These are phyloP conservation scores for Claviceps quebecensis DNA, from an alignment of 2,329 filamentous ascomycete genomes.

Conservation along the genomic window DNA sequence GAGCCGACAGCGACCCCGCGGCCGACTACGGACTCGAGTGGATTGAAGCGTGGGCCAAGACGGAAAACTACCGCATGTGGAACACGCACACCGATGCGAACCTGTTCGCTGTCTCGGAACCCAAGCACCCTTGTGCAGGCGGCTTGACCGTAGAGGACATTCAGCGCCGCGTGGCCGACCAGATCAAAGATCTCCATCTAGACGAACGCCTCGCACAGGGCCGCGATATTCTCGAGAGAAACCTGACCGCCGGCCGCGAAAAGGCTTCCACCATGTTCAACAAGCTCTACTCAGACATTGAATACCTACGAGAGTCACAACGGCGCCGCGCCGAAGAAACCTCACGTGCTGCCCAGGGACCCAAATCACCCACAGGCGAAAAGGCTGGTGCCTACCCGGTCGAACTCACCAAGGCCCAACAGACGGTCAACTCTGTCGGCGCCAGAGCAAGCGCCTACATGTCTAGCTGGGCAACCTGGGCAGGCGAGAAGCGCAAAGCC, in stretches of 20 bases:
- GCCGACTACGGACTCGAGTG: conserved; percentile 74
- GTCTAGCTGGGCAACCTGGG: conserved; percentile 56
- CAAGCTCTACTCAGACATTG: conserved; percentile 81
- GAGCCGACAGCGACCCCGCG: conserved; percentile 72
- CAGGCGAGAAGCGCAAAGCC: conserved; percentile 58
- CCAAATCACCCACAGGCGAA: conserved; percentile 4
- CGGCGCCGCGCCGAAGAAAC: conserved; percentile 26
- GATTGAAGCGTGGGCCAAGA: conserved; percentile 73
- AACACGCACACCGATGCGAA: conserved; percentile 66
- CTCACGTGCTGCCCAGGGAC: conserved; percentile 9
- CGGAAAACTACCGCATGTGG: conserved; percentile 88
- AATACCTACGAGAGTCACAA: conserved; percentile 39
- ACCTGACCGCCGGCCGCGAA: conserved; percentile 74
- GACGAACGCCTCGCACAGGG: conserved; percentile 80
- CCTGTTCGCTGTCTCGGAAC: conserved; percentile 88
- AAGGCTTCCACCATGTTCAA: conserved; percentile 81
- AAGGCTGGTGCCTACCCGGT: conserved; percentile 9
- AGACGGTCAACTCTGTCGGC: conserved; percentile 34
- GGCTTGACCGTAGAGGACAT: conserved; percentile 90
- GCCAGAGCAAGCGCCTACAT: conserved; percentile 49
- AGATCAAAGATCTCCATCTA: conserved; percentile 85
- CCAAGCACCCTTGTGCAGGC: conserved; percentile 83
- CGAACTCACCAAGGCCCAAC: conserved; percentile 27
- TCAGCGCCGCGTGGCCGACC: conserved; percentile 75
- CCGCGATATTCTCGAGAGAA: conserved; percentile 73